Percentiles rank a stretch among this genome's conserved stretches.
phyloP scores from a whole-genome alignment of 2,329 filamentous ascomycete genomes.

The Trichoderma sp. region DNA sequence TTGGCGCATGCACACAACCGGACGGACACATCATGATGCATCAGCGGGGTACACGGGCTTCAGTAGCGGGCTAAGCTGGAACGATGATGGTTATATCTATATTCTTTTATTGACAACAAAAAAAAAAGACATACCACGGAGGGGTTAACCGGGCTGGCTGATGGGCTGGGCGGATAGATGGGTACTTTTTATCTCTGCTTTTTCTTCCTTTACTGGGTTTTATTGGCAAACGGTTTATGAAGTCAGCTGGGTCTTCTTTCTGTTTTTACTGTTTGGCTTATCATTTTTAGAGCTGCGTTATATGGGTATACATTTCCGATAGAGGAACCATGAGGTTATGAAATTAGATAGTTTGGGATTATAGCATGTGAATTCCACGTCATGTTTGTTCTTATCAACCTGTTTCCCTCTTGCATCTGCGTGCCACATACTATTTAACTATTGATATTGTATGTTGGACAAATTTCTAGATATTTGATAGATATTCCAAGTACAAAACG shows the following conservation, averaged over 20 bases:
- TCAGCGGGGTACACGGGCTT: not conserved
- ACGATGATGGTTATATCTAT: not conserved
- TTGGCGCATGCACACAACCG: conserved; percentile 19
- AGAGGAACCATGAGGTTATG: conserved; percentile 17
- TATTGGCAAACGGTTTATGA: not conserved
- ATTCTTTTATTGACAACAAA: not conserved
- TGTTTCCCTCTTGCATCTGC: not conserved
- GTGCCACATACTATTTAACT: not conserved
- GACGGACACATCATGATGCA: conserved; percentile 18
- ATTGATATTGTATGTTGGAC: not conserved
- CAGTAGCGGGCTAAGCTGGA: not conserved
- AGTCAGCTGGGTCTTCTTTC: not conserved
- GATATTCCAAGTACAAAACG: not conserved
- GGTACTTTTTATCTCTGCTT: not conserved
- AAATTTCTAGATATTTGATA: not conserved
- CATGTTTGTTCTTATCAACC: not conserved
- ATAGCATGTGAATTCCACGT: not conserved
- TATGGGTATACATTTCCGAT: conserved; percentile 4
- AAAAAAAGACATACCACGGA: conserved; percentile 7
- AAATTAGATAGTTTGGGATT: not conserved
- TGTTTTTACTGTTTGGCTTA: not conserved
- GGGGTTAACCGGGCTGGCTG: not conserved
- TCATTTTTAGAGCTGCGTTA: conserved; percentile 1
- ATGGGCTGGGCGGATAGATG: conserved; percentile 1
- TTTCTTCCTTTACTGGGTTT: not conserved